Evolutionary conservation across 192 early-diverging fungal species (phyloP), one percentile per base, ranked within the genome.

Genomic region (Geranomyces variabilis): DNA sequence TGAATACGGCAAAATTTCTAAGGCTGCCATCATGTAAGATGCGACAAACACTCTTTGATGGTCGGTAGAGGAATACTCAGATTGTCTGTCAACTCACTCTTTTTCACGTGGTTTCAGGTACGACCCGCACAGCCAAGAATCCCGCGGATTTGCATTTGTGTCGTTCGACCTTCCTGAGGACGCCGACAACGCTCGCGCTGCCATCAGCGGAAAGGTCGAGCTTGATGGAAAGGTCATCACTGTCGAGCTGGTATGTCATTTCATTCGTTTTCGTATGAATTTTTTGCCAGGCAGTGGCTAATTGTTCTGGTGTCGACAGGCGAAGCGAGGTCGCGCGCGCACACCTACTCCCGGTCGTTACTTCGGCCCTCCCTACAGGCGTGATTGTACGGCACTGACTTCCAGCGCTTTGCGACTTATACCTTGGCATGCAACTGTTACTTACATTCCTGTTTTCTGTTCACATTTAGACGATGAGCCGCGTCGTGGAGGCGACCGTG

Each of bases 341-440:
- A 89, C 90, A 28, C 92, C 92, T 33, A 93, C 92, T 51, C 92
- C 92, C 53, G 92, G 92, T 17, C 85, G 84, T 26, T 93, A 93
- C 80, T 84, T 85, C 74, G 92, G 92, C 24, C 90, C 91, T 43
- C 89, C 90, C 55, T 90, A 90, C 63, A 75, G 89, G 58, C 75
- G 81, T 62, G 78, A 69, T 64, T 64, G 34, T 46, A 64, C 9
- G 58, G 7, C 22, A 17, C 8, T 19, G 13, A 13, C 55, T n/a
- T n/a, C n/a, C n/a, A n/a, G n/a, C n/a, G n/a, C n/a, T n/a, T 19
- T 19, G 12, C 19, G 46, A 10, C 46, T 10, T 13, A 19, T 19
- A 47, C 46, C 10, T 10, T 10, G 46, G 12, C 46, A 47, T 47
- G 26, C 8, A 48, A 12, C 55, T 59, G 14, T 67, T 22, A 26